Percentiles rank a stretch among this genome's conserved stretches.
Evolutionary conservation across 345 rosid species (phyloP).

Genomic region (Eucalyptus pumila): DNA sequence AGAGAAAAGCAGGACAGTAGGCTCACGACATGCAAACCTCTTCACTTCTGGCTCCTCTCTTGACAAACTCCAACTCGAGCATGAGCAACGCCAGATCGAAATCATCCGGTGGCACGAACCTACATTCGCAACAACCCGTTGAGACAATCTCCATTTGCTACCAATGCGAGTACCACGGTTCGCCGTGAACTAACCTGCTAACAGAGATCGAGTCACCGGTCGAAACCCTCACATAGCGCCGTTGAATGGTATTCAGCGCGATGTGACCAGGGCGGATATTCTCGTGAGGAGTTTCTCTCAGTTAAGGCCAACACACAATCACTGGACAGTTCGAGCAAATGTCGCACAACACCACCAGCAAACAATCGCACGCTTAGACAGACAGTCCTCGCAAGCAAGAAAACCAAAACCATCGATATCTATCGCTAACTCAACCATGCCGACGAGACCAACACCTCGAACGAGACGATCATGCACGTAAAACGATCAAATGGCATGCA

Average conservation of each 20-base stretch:
- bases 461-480: neutral
- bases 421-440: neutral
- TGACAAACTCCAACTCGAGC: constrained; percentile 84
- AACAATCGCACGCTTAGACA: neutral
- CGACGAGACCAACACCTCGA: neutral
- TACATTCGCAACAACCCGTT: neutral
- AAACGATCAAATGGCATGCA: neutral
- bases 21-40: constrained; percentile 24
- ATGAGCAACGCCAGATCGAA: constrained; percentile 71
- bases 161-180: neutral
- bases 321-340: neutral
- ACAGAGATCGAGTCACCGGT: constrained; percentile 61
- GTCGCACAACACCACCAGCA: neutral
- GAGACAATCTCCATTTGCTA: neutral
- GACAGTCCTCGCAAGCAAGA: neutral
- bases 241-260: constrained; percentile 79
- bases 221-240: constrained; percentile 76
- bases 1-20: neutral
- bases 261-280: constrained; percentile 43
- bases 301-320: constrained; percentile 33
- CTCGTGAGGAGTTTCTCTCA: constrained; percentile 56
- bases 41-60: constrained; percentile 82
- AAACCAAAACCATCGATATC: neutral
- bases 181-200: constrained; percentile 30
- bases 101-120: constrained; percentile 73